Evolutionary conservation across 768 basidiomycete genomes (phyloP).

Genomic region (Suillus ampliporus): DNA sequence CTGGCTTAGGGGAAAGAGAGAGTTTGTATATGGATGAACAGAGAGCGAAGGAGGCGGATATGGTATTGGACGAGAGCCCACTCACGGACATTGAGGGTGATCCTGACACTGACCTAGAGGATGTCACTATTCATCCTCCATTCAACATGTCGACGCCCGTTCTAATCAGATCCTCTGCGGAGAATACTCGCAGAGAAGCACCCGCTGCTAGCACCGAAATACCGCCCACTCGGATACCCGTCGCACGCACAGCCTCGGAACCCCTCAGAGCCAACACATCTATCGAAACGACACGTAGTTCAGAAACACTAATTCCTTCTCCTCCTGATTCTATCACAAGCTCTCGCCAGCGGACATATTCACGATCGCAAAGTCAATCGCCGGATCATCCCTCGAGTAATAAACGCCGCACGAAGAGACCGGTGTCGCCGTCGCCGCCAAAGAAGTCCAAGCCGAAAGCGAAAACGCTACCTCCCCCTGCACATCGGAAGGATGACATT

Average conservation of each 20-base stretch:
- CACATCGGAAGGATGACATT: constrained; percentile 47
- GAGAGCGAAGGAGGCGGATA: constrained; percentile 46
- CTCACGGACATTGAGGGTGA: constrained; percentile 75
- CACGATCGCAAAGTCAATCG: constrained; percentile 41
- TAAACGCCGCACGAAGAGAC: constrained; percentile 53
- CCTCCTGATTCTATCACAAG: constrained; percentile 39
- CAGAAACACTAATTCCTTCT: constrained; percentile 48
- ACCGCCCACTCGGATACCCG: constrained; percentile 48
- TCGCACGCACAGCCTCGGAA: constrained; percentile 50
- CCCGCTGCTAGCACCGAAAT: constrained; percentile 44
- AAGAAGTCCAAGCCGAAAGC: constrained; percentile 46
- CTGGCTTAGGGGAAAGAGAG: constrained; percentile 57
- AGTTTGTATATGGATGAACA: constrained; percentile 76
- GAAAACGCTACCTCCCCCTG: constrained; percentile 38
- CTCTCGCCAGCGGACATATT: constrained; percentile 22
- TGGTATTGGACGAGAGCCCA: constrained; percentile 78
- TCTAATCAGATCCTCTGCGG: constrained; percentile 24
- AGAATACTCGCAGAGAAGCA: constrained; percentile 47
- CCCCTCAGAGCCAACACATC: constrained; percentile 51
- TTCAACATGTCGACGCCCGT: constrained; percentile 25
- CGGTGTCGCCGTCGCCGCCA: constrained; percentile 47
- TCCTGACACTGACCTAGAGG: constrained; percentile 43
- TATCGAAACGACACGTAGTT: constrained; percentile 42
- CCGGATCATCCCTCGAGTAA: constrained; percentile 21
- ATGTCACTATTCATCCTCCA: constrained; percentile 29